phyloP scores from a whole-genome alignment of 345 rosid genomes.

The Psidium friedrichsthalianum region DNA sequence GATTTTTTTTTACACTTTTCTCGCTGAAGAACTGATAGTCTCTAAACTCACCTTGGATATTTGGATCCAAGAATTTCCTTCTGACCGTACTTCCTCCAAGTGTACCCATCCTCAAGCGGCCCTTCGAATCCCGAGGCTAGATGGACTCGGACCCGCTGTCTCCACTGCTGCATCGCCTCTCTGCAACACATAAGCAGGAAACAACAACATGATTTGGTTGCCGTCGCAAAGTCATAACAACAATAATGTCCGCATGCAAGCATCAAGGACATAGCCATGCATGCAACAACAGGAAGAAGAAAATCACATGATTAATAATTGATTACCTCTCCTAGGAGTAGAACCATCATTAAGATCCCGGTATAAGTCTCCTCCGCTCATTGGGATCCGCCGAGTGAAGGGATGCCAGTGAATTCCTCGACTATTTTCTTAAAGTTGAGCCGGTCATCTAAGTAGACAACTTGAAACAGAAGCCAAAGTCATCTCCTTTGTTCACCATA shows the following conservation, averaged over 20 bases:
- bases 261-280: background rate
- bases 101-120: constrained; percentile 66
- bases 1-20: too few relatives aligned
- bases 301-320: background rate
- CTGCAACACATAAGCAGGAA: constrained; percentile 9
- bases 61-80: constrained; percentile 68
- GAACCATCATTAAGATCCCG: constrained; percentile 17
- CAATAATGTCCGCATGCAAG: background rate
- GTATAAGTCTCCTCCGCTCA: constrained; percentile 48
- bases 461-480: background rate
- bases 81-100: constrained; percentile 92
- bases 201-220: background rate
- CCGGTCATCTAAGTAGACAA: too few relatives aligned
- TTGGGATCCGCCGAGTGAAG: constrained; percentile 26
- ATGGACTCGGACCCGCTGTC: constrained; percentile 23
- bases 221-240: background rate
- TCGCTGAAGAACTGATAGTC: background rate
- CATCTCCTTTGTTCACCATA: background rate
- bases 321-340: constrained; percentile 18
- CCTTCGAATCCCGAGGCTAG: constrained; percentile 41
- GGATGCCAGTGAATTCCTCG: background rate
- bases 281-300: background rate
- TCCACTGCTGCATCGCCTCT: constrained; percentile 43
- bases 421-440: too few relatives aligned
- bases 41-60: constrained; percentile 41